Conservation (phyloP, 129 eudicot genomes). For the Flaveria sonorensis region DNA sequence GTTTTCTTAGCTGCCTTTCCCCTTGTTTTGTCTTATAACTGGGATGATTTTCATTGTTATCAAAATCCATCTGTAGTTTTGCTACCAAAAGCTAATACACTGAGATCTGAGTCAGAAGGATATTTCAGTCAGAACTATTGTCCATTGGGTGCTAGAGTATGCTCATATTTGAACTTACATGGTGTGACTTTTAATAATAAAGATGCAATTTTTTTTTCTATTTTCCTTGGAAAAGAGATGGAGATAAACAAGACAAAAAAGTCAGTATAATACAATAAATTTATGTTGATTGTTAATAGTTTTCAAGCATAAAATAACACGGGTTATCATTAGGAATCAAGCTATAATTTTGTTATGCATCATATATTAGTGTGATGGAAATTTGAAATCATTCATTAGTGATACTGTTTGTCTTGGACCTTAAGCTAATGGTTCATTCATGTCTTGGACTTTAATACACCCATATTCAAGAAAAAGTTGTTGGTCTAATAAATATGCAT, state of each 20-base stretch:
- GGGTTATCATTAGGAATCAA: constrained; percentile 1
- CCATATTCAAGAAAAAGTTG: neutral
- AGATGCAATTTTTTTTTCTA: neutral
- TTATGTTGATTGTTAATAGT: neutral
- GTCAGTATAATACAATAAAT: neutral
- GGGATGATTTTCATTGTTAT: neutral
- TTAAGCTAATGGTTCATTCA: neutral
- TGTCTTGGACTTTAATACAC: too few species aligned
- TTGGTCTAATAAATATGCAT: neutral
- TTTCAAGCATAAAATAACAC: constrained; percentile 21
- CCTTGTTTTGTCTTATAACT: neutral
- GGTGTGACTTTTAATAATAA: neutral
- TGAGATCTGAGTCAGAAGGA: constrained; percentile 18
- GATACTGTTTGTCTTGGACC: neutral
- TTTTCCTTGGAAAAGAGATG: neutral
- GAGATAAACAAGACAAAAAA: neutral
- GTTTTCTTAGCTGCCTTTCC: neutral
- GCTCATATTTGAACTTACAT: neutral
- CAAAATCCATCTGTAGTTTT: neutral
- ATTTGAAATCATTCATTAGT: neutral
- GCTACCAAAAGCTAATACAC: constrained; percentile 18
- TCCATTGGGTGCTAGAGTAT: constrained; percentile 12
- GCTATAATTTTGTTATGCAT: neutral
- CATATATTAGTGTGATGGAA: constrained; percentile 4
- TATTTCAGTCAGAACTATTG: neutral